Evolutionary conservation across 306 rosid species (phyloP), one percentile per base, ranked within the genome.

Genomic region (Trifolium fragiferum): DNA sequence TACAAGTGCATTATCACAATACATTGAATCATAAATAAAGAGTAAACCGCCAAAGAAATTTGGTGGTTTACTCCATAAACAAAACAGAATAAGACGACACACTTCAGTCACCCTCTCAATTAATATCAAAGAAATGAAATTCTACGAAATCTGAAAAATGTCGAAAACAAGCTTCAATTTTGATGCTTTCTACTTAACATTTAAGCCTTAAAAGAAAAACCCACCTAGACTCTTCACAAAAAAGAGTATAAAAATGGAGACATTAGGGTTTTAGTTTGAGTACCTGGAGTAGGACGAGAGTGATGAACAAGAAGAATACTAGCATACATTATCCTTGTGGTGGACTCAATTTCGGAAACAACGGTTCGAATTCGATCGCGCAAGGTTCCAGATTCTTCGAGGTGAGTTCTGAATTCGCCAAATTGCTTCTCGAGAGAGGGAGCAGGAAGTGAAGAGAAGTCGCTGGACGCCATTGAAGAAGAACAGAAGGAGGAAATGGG

Each of bases 261-360:
- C 33, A 30, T 75, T 67, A 61, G 62, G 18, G 74, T 71, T 50
- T 35, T 9, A 73, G 6, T 33, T 6, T 6, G 13, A 10, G 50
- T 88, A 94, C 97, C 99, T 15, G 95, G 89, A 35, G 89, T 85
- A 14, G 92, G 86, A 8, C 95, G 92, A 81, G 95, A 90, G 68
- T 94, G 96, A 75, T 94, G 99, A 65, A 94, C 96, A 10, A 90
- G 85, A 65, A 92, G 97, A 50, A 94, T 82, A 69, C 83, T 82
- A 16, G 95, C 90, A 55, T 92, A 86, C 73, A 90, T 87, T 66
- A 90, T 68, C 80, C 99, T 81, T 0, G 90, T 55, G 33, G 89
- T 82, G 76, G 99, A 92, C 73, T 94, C 99, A 13, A 94, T 88
- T 79, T 90, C 95, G 75, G 85, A 80, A 9, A 84, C 96, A 12